Conservation (phyloP, 306 rosid genomes). For the Cicer judaicum region DNA sequence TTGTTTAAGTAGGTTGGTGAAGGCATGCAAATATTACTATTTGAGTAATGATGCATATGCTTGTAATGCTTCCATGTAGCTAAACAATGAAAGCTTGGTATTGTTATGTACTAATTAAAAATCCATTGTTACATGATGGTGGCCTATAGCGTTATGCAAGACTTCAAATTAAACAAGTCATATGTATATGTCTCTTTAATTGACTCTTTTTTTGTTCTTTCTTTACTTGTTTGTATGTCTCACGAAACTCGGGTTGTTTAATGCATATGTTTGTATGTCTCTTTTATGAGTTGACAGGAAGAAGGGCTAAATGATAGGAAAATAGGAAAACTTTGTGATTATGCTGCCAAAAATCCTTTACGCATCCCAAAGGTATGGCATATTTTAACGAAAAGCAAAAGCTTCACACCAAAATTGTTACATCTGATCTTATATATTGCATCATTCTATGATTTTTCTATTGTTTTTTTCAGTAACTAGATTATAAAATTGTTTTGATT, state of each 20-base stretch:
- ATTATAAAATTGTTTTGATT: conserved; percentile 16
- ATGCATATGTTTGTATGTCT: conserved; percentile 14
- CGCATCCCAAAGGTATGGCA: conserved; percentile 87
- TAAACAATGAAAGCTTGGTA: conserved; percentile 21
- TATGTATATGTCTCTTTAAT: not conserved
- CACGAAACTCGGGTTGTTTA: not conserved
- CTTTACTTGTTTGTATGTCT: not conserved
- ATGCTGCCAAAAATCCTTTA: conserved; percentile 87
- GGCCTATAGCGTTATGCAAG: conserved; percentile 13
- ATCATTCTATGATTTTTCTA: conserved; percentile 32
- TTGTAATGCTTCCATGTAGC: conserved; percentile 26
- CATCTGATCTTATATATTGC: not conserved
- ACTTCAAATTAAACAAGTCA: conserved; percentile 13
- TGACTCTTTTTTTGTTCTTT: conserved; percentile 21
- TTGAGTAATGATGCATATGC: conserved; percentile 8
- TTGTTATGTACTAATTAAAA: conserved; percentile 11
- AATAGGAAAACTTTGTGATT: conserved; percentile 91
- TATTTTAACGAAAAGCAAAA: conserved; percentile 31
- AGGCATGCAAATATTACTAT: conserved; percentile 22
- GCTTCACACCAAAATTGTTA: not conserved
- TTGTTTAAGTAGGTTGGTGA: conserved; percentile 33
- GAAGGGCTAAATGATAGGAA: conserved; percentile 89
- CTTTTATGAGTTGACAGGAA: conserved; percentile 61
- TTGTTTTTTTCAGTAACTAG: conserved; percentile 6
- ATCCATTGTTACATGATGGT: conserved; percentile 19